phyloP scores from a whole-genome alignment of 2,329 filamentous ascomycete species.

The Xylariaceae sp. region DNA sequence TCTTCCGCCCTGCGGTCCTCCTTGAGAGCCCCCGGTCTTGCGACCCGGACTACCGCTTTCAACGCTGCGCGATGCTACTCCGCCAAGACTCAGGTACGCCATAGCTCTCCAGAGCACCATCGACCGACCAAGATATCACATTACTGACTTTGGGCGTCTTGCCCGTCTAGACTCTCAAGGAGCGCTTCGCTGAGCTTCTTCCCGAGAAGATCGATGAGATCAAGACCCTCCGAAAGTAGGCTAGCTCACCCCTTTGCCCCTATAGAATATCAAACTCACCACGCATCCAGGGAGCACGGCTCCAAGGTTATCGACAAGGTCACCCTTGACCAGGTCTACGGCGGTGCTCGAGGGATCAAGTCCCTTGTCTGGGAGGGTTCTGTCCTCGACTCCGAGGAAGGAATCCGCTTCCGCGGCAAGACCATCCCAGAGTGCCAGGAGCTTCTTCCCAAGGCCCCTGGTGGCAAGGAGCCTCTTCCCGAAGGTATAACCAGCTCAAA shows the following conservation, averaged over 20 bases:
- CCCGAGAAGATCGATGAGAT: constrained; percentile 98
- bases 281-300: constrained; percentile 71
- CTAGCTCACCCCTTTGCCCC: constrained; percentile 21
- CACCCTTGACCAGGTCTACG: constrained; percentile 98
- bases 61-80: constrained; percentile 84
- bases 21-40: constrained; percentile 62
- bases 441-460: constrained; percentile 92
- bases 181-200: constrained; percentile 93
- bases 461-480: constrained; percentile 93
- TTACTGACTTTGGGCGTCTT: constrained; percentile 22
- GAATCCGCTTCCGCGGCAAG: constrained; percentile 98
- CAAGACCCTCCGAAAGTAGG: constrained; percentile 95
- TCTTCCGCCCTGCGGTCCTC: constrained; percentile 78
- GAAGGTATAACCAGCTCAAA: constrained; percentile 58
- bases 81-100: constrained; percentile 77
- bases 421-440: constrained; percentile 99
- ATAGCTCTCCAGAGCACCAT: constrained; percentile 18
- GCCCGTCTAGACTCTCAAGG: constrained; percentile 76
- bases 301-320: constrained; percentile 96
- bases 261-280: constrained; percentile 23
- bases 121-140: constrained; percentile 2
- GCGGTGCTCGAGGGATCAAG: constrained; percentile 98
- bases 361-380: constrained; percentile 98
- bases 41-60: constrained; percentile 68
- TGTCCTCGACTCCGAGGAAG: constrained; percentile 96